Base-by-base conservation (phyloP, 129 eudicot genomes). In the Erigeron canadensis region DNA sequence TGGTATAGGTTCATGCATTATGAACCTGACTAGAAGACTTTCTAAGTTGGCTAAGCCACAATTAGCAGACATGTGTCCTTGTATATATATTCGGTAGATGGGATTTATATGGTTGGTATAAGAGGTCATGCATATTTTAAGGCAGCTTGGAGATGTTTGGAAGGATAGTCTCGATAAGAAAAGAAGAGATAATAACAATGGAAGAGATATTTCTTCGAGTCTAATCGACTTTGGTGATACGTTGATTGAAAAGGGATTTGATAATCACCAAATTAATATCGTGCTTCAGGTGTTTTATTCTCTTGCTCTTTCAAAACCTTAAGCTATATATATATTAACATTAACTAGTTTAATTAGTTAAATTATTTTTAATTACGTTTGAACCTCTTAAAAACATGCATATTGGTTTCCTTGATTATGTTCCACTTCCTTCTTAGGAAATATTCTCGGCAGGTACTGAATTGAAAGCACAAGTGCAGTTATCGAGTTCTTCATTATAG, bases 391-490 rank as follows among this genome's bases (percentile, higher is more conserved):
- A n/a, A n/a, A n/a, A n/a, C n/a, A n/a, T n/a, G n/a, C n/a, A 28
- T 28, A 28, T 28, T 28, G 34, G 34, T n/a, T 28, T 8, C 12
- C 34, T 28, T 28, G 7, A 3, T 15, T 18, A 17, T 54, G n/a
- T 42, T 9, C 16, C 21, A n/a, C 48, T 67, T 61, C 37, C 51
- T 56, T 62, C 5, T 50, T n/a, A 80, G 88, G 85, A 80, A 59
- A n/a, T 80, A 43, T 68, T 80, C 57, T 22, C 73, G 5, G 88
- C 80, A 2, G 85, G 80, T 6, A 77, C 69, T 0, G 82, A n/a
- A n/a, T n/a, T n/a, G n/a, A 77, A 2, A 44, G 80, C 17, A 80
- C 79, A 57, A 42, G 60, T 19, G 70, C 44, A 0, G 63, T 82
- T 48, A 54, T 62, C 0, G 85, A 84, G 34, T 84, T 85, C 85